Conservation (phyloP, 805 yeast genomes). For the Huiozyma sinensis region DNA sequence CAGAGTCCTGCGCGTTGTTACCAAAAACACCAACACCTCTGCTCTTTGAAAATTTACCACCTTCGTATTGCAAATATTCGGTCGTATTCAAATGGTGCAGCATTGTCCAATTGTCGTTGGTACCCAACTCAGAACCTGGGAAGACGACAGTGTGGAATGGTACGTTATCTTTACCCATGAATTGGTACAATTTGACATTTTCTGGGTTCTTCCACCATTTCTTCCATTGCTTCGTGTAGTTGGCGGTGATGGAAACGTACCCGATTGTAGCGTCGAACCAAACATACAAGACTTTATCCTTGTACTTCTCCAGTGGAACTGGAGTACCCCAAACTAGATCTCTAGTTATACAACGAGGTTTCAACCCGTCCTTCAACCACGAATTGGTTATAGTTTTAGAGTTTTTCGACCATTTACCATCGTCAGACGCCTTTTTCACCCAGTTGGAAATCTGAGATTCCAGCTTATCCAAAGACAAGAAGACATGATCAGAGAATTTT, state of each 20-base stretch:
- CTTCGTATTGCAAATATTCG: constrained; percentile 94
- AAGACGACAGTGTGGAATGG: constrained; percentile 98
- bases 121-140: constrained; percentile 89
- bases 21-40: constrained; percentile 98
- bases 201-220: constrained; percentile 96
- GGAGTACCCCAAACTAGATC: constrained; percentile 98
- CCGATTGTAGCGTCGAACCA: constrained; percentile 99
- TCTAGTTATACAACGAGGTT: constrained; percentile 93
- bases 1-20: constrained; percentile 90
- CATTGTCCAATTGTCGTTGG: constrained; percentile 81
- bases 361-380: constrained; percentile 90
- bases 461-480: constrained; percentile 71
- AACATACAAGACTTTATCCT: constrained; percentile 87
- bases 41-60: constrained; percentile 97
- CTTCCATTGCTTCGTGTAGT: constrained; percentile 71
- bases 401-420: constrained; percentile 89
- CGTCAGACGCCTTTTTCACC: constrained; percentile 54
- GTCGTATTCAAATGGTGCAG: constrained; percentile 87
- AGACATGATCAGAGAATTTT: constrained; percentile 75
- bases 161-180: constrained; percentile 98
- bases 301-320: constrained; percentile 79
- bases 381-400: constrained; percentile 79
- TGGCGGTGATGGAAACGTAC: constrained; percentile 90
- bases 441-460: constrained; percentile 67
- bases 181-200: constrained; percentile 79